These are phyloP conservation scores for Tagetes patula DNA, from an alignment of 129 eudicot genomes.

Conservation along the genomic window DNA sequence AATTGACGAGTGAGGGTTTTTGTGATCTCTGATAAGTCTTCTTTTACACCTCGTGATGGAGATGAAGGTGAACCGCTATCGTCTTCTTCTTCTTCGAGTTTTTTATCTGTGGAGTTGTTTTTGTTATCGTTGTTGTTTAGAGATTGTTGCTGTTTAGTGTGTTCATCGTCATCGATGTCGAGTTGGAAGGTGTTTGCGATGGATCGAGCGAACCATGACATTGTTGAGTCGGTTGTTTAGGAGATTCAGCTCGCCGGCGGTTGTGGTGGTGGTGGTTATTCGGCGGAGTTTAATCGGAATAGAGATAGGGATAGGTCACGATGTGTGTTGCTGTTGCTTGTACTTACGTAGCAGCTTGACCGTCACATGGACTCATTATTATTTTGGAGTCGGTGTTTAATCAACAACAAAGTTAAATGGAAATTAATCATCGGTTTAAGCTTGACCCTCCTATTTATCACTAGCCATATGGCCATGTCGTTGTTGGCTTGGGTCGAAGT, in stretches of 20 bases:
- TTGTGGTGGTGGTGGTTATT: not conserved
- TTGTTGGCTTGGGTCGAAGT: too few relatives aligned
- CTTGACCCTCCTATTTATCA: too few relatives aligned
- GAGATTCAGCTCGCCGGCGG: slow-evolving; percentile 35
- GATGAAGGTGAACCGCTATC: slow-evolving; percentile 29
- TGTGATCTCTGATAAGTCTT: slow-evolving; percentile 84
- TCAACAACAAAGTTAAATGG: too few relatives aligned
- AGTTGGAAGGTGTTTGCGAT: slow-evolving; percentile 71
- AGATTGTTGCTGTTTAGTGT: slow-evolving; percentile 21
- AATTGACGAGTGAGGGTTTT: slow-evolving; percentile 86
- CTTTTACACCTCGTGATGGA: slow-evolving; percentile 82
- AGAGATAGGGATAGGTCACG: slow-evolving; percentile 19
- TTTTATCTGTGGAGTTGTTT: slow-evolving; percentile 19
- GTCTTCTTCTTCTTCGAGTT: slow-evolving; percentile 14
- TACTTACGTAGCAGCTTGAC: slow-evolving; percentile 5
- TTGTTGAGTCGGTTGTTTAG: slow-evolving; percentile 29
- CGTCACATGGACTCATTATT: slow-evolving; percentile 19
- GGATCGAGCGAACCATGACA: slow-evolving; percentile 89
- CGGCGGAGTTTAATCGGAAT: slow-evolving; percentile 3
- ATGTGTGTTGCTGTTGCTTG: slow-evolving; percentile 15
- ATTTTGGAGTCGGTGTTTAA: slow-evolving; percentile 22
- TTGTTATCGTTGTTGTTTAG: not conserved
- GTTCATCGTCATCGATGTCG: slow-evolving; percentile 37
- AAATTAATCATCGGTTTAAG: too few relatives aligned
- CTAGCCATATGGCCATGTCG: too few relatives aligned